phyloP scores from a whole-genome alignment of 352 stramenopile species.

The Plasmopara viticola region DNA sequence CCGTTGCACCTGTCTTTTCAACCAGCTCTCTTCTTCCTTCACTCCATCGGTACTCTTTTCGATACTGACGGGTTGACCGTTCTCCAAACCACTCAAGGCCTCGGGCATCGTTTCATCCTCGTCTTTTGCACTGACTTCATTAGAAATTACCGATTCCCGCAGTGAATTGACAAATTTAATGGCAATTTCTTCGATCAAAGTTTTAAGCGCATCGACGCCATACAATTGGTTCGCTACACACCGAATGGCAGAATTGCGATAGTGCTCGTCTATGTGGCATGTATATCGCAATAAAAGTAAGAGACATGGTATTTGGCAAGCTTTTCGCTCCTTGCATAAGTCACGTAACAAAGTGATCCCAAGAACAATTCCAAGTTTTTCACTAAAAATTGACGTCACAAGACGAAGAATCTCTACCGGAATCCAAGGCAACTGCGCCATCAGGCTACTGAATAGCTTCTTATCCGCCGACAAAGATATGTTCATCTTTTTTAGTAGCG shows the following conservation, averaged over 20 bases:
- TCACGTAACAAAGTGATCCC: slow-evolving; percentile 69
- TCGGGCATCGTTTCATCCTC: slow-evolving; percentile 27
- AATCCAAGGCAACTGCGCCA: slow-evolving; percentile 51
- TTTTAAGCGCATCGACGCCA: slow-evolving; percentile 40
- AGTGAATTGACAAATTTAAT: slow-evolving; percentile 54
- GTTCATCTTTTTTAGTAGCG: slow-evolving; percentile 41
- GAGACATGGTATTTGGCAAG: slow-evolving; percentile 44
- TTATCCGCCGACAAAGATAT: slow-evolving; percentile 52
- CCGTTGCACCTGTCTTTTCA: slow-evolving; percentile 25
- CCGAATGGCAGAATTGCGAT: slow-evolving; percentile 59
- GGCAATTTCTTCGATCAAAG: slow-evolving; percentile 55
- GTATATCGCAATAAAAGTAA: slow-evolving; percentile 64
- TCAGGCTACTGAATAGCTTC: slow-evolving; percentile 57
- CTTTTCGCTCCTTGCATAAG: slow-evolving; percentile 55
- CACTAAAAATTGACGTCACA: slow-evolving; percentile 38
- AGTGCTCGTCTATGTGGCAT: slow-evolving; percentile 58
- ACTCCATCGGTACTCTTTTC: slow-evolving; percentile 7
- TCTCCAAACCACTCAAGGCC: slow-evolving; percentile 6
- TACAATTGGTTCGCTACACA: slow-evolving; percentile 81
- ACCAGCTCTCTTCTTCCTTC: slow-evolving; percentile 11
- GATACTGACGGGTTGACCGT: background rate
- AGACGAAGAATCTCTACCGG: slow-evolving; percentile 54
- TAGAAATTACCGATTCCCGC: slow-evolving; percentile 13
- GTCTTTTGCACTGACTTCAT: slow-evolving; percentile 8
- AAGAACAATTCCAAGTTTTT: slow-evolving; percentile 58